phyloP scores from a whole-genome alignment of 192 early-diverging fungal species.

The Backusella circina region DNA sequence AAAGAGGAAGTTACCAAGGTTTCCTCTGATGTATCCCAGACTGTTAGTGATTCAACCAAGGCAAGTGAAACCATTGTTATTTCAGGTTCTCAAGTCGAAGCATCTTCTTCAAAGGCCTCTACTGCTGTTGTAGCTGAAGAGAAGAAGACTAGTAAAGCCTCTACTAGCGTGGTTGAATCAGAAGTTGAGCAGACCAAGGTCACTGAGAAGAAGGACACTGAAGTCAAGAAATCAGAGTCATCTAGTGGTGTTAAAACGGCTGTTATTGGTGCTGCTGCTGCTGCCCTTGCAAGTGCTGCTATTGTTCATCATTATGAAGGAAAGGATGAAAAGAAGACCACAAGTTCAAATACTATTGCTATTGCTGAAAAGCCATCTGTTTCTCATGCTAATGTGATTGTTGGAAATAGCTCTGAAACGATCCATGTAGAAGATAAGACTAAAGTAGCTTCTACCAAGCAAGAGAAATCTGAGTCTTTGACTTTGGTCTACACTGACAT shows the following conservation, averaged over 20 bases:
- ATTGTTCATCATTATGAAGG: constrained; percentile 11
- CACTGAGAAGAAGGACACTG: not conserved
- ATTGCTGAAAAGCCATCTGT: not conserved
- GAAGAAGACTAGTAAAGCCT: not conserved
- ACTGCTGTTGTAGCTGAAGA: not conserved
- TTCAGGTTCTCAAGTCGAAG: not conserved
- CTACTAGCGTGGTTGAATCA: not conserved
- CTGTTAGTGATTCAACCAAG: not conserved
- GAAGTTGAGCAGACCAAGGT: constrained; percentile 5
- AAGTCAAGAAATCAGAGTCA: not conserved
- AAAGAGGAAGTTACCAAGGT: not conserved
- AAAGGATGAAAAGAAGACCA: constrained; percentile 11
- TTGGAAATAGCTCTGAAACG: not conserved
- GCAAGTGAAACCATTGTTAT: not conserved
- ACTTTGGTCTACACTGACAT: not conserved
- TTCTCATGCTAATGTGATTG: constrained; percentile 1
- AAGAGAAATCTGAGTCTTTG: constrained; percentile 1
- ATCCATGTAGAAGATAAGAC: constrained; percentile 1
- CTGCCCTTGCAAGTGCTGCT: constrained; percentile 7
- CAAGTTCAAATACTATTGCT: not conserved
- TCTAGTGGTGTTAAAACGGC: not conserved
- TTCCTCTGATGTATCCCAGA: not conserved
- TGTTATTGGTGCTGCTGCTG: constrained; percentile 14
- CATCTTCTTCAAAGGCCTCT: not conserved
- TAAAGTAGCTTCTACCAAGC: not conserved